These are phyloP conservation scores for Pleurotus pulmonarius DNA, from an alignment of 768 basidiomycete species.

Conservation along the genomic window DNA sequence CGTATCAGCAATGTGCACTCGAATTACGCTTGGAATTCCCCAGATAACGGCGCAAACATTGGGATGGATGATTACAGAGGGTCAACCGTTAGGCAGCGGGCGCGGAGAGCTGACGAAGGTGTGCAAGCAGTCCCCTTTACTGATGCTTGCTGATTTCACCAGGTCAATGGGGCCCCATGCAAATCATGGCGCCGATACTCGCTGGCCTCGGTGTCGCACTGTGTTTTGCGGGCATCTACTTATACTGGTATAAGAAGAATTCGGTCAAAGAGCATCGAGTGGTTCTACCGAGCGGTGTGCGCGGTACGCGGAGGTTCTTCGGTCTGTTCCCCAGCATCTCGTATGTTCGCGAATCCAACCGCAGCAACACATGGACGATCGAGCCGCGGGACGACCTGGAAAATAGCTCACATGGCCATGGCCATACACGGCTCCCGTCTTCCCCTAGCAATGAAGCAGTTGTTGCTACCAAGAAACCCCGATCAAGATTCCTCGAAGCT, in stretches of 20 bases:
- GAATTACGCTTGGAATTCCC: too few species aligned
- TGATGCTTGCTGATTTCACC: background rate
- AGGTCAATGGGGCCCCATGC: slow-evolving; percentile 3
- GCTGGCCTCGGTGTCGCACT: slow-evolving; percentile 1
- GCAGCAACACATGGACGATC: slow-evolving; percentile 7
- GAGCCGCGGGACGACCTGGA: slow-evolving; percentile 3
- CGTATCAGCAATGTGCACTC: too few species aligned
- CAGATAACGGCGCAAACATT: too few species aligned
- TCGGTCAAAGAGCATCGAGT: background rate
- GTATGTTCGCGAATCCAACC: slow-evolving; percentile 3
- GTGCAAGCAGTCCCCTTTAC: too few species aligned
- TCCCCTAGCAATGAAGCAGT: background rate
- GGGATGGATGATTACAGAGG: too few species aligned
- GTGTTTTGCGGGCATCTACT: background rate
- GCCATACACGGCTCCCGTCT: background rate
- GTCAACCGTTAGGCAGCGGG: too few species aligned
- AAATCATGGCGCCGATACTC: slow-evolving; percentile 5
- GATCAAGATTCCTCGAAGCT: background rate
- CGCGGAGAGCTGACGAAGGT: too few species aligned
- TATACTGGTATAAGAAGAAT: slow-evolving; percentile 3
- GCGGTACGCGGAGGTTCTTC: background rate
- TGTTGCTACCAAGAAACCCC: background rate
- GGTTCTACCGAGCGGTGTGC: background rate
- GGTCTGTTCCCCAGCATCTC: slow-evolving; percentile 5
- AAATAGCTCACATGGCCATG: background rate